These are phyloP conservation scores for Amyloporia xantha DNA, from an alignment of 768 basidiomycete species.

Conservation along the genomic window DNA sequence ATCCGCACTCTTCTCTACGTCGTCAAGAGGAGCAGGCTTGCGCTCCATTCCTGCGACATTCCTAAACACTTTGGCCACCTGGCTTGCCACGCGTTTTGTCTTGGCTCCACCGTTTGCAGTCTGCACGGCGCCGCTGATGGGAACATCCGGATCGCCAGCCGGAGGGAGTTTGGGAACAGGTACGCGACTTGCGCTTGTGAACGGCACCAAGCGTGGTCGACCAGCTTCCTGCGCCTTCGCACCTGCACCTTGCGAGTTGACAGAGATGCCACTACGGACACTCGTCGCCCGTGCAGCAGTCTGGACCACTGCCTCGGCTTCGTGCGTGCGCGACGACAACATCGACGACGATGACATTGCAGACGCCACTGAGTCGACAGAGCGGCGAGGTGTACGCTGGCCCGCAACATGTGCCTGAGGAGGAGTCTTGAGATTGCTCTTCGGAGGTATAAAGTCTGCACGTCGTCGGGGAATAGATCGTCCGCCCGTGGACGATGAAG, in stretches of 20 bases:
- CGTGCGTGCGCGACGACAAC: constrained; percentile 30
- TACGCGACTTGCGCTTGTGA: constrained; percentile 61
- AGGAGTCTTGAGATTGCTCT: constrained; percentile 30
- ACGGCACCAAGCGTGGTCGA: constrained; percentile 63
- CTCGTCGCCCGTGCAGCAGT: constrained; percentile 49
- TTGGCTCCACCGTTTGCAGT: constrained; percentile 22
- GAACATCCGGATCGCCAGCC: constrained; percentile 3
- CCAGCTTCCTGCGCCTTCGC: background rate
- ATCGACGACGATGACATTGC: constrained; percentile 24
- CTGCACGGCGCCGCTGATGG: constrained; percentile 9
- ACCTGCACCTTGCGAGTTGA: constrained; percentile 24
- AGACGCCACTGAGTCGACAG: constrained; percentile 20
- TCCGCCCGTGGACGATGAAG: constrained; percentile 57
- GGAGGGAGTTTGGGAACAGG: constrained; percentile 47
- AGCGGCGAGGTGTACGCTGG: constrained; percentile 17
- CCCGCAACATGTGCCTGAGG: constrained; percentile 20
- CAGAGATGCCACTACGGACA: constrained; percentile 39
- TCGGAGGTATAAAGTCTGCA: constrained; percentile 62
- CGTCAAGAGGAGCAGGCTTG: constrained; percentile 26
- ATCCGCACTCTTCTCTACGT: constrained; percentile 40
- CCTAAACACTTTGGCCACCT: constrained; percentile 55
- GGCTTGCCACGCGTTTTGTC: constrained; percentile 46
- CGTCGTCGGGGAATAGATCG: constrained; percentile 62
- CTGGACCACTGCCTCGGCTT: constrained; percentile 39
- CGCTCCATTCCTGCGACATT: constrained; percentile 16